A percentile compares a stretch with the other conserved stretches of the same genome.
These are phyloP conservation scores for Taiozyma onychis DNA, from an alignment of 1,139 yeast species.

Conservation along the genomic window DNA sequence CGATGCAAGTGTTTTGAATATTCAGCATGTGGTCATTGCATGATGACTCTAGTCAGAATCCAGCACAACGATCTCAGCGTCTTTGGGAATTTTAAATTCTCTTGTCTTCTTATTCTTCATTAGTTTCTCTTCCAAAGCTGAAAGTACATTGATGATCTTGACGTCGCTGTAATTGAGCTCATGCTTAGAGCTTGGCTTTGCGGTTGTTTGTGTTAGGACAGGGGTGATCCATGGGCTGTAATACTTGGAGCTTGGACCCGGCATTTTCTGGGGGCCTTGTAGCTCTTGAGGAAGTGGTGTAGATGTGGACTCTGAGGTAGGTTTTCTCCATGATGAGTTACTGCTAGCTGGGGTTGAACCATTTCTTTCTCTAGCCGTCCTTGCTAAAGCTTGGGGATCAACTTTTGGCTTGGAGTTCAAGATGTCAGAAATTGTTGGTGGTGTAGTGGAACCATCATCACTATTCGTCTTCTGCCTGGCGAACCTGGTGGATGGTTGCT, in stretches of 20 bases:
- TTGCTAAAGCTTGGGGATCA: background rate
- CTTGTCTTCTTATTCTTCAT: background rate
- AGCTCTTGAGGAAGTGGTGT: background rate
- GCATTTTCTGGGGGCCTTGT: background rate
- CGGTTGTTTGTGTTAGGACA: background rate
- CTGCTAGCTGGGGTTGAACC: background rate
- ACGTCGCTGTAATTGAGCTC: too few species aligned
- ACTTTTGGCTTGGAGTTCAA: slow-evolving; percentile 1
- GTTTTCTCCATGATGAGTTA: background rate
- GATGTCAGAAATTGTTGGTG: background rate
- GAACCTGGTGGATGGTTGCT: background rate
- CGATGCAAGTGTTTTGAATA: background rate
- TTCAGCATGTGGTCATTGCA: background rate
- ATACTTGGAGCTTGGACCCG: background rate
- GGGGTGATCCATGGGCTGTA: background rate
- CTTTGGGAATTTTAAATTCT: background rate
- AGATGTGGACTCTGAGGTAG: background rate
- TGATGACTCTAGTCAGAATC: background rate
- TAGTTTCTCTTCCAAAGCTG: background rate
- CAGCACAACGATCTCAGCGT: background rate
- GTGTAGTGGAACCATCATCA: background rate
- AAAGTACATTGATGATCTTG: background rate
- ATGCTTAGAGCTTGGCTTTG: background rate
- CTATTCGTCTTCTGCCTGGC: background rate
- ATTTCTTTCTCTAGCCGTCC: background rate